A percentile compares a stretch with the other conserved stretches of the same genome.
These are phyloP conservation scores for Apiotrichum laibachii DNA, from an alignment of 1,284 basidiomycete species.

Conservation along the genomic window DNA sequence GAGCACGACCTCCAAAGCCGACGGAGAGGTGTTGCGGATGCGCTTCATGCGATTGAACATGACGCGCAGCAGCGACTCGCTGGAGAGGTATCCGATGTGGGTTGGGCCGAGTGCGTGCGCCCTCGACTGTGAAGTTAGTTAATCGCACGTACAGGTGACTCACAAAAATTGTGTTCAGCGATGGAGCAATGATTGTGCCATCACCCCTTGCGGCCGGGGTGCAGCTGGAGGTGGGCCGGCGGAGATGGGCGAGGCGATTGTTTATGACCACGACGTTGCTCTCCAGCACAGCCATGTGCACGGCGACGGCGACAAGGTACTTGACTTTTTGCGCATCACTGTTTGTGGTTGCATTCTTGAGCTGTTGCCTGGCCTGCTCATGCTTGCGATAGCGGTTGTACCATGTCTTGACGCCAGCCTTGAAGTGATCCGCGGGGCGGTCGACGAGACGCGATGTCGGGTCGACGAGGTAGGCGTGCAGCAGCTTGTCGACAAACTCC, in stretches of 20 bases:
- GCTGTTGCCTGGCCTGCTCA: not conserved
- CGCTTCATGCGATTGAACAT: constrained; percentile 9
- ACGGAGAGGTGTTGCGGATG: constrained; percentile 8
- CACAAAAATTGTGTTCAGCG: constrained; percentile 26
- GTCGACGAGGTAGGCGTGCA: constrained; percentile 19
- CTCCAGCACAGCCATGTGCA: constrained; percentile 33
- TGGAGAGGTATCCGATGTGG: constrained; percentile 25
- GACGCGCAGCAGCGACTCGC: constrained; percentile 5
- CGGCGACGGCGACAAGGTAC: constrained; percentile 30
- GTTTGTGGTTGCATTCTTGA: constrained; percentile 9
- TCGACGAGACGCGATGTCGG: constrained; percentile 7
- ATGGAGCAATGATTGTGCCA: constrained; percentile 26
- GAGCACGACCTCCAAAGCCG: constrained; percentile 21
- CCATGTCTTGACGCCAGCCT: constrained; percentile 14
- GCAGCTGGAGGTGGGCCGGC: not conserved
- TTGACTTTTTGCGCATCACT: constrained; percentile 10
- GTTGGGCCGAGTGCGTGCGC: constrained; percentile 12
- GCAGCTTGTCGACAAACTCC: constrained; percentile 13
- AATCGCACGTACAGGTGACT: constrained; percentile 14
- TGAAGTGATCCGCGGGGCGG: constrained; percentile 14
- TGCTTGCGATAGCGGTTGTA: constrained; percentile 16
- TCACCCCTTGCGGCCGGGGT: constrained; percentile 25
- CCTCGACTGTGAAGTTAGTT: constrained; percentile 4
- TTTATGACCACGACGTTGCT: constrained; percentile 28
- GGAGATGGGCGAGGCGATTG: constrained; percentile 19